Evolutionary conservation across 2,329 filamentous ascomycete species (phyloP).

Genomic region (Alternaria dauci): DNA sequence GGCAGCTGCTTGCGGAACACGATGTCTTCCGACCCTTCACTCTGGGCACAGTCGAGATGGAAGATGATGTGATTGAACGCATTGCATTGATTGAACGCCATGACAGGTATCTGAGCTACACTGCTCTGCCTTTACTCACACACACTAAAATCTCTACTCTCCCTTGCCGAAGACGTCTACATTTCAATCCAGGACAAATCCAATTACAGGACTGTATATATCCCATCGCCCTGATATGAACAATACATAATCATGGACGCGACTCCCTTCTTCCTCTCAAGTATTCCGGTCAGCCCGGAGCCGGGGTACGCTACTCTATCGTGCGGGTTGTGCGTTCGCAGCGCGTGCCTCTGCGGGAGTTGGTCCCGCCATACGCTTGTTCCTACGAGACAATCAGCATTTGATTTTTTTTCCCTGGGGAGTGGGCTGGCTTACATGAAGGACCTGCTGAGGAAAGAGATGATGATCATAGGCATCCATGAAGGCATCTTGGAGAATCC

Average conservation of each 20-base stretch:
- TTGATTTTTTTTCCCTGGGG: too few relatives aligned
- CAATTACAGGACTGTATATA: conserved; percentile 25
- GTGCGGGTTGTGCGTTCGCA: conserved; percentile 13
- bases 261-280: background rate
- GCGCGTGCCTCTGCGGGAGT: conserved; percentile 11
- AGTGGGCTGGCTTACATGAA: conserved; percentile 70
- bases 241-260: background rate
- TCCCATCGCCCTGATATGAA: conserved; percentile 1
- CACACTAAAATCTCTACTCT: background rate
- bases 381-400: conserved; percentile 13
- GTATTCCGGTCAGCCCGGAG: background rate
- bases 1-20: conserved; percentile 12
- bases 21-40: background rate
- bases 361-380: conserved; percentile 22
- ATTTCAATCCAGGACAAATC: conserved; percentile 7
- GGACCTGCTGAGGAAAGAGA: conserved; percentile 75
- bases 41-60: background rate
- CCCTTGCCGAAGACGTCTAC: conserved; percentile 1
- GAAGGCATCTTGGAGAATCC: conserved; percentile 66
- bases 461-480: conserved; percentile 79
- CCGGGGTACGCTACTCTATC: conserved; percentile 5
- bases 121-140: conserved; percentile 1
- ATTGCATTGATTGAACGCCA: conserved; percentile 12
- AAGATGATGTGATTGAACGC: background rate
- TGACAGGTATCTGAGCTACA: conserved; percentile 5